Conservation (phyloP, 1,139 yeast genomes). For the Maudiozyma humilis region DNA sequence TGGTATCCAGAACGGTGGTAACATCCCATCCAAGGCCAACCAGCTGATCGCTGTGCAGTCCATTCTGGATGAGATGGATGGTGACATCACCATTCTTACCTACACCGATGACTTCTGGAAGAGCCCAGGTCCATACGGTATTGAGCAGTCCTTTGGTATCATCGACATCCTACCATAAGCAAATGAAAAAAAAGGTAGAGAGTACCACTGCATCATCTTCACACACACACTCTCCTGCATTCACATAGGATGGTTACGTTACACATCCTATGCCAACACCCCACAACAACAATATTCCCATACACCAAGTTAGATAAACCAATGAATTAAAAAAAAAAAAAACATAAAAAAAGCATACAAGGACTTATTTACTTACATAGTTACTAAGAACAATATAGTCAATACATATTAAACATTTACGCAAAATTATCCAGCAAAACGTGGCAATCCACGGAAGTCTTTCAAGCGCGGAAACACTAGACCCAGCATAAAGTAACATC, state of each 20-base stretch:
- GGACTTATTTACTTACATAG: not conserved
- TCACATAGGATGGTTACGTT: not conserved
- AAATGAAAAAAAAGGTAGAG: too few relatives aligned
- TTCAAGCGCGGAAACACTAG: too few relatives aligned
- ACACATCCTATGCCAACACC: not conserved
- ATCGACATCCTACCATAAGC: conserved; percentile 36
- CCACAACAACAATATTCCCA: not conserved
- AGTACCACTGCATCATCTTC: not conserved
- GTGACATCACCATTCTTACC: conserved; percentile 62
- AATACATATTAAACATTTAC: not conserved
- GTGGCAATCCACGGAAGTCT: too few relatives aligned
- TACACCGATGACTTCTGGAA: conserved; percentile 83
- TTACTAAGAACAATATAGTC: not conserved
- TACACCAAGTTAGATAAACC: not conserved
- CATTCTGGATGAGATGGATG: conserved; percentile 46
- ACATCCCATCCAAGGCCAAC: conserved; percentile 62
- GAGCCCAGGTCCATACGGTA: conserved; percentile 70
- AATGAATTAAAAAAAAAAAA: not conserved
- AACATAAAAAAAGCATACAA: not conserved
- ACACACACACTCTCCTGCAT: not conserved
- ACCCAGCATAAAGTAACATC: too few relatives aligned
- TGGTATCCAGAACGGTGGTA: conserved; percentile 63
- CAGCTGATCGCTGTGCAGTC: conserved; percentile 61
- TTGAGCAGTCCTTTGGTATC: conserved; percentile 82
- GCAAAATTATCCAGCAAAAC: not conserved